These are phyloP conservation scores for Labyrinthula sp. DNA, from an alignment of 352 stramenopile genomes.

Conservation along the genomic window DNA sequence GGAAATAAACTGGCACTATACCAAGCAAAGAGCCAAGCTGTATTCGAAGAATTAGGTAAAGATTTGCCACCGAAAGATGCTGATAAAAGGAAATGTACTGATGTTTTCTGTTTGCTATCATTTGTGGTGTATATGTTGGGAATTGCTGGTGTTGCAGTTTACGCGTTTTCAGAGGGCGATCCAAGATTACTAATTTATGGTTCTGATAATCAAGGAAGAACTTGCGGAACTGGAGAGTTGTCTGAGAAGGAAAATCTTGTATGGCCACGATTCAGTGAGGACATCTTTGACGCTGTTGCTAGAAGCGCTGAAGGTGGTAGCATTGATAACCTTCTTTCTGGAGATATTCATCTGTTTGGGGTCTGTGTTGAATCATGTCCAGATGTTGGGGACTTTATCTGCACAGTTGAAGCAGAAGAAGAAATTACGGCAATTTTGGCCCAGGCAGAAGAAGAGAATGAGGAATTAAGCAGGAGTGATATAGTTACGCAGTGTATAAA, in stretches of 20 bases:
- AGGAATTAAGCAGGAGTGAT: neutral
- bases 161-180: conserved; percentile 4
- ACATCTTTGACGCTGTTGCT: too few relatives aligned
- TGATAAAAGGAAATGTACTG: conserved; percentile 15
- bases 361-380: conserved; percentile 12
- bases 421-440: neutral
- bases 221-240: conserved; percentile 4
- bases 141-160: conserved; percentile 9
- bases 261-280: conserved; percentile 14
- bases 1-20: too few relatives aligned
- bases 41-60: too few relatives aligned
- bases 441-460: too few relatives aligned
- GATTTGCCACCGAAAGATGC: too few relatives aligned
- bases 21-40: too few relatives aligned
- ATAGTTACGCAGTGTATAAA: conserved; percentile 20
- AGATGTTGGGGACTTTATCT: conserved; percentile 17
- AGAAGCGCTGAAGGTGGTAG: too few relatives aligned
- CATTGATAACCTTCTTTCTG: too few relatives aligned
- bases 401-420: conserved; percentile 8
- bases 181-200: conserved; percentile 13
- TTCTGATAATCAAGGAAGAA: conserved; percentile 7
- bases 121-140: conserved; percentile 12
- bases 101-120: conserved; percentile 12
- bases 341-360: conserved; percentile 16
- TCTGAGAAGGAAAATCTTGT: conserved; percentile 1